A percentile compares a stretch with the other conserved stretches of the same genome.
These are phyloP conservation scores for Saururus chinensis DNA, from an alignment of 164 flowering plant genomes.

Conservation along the genomic window DNA sequence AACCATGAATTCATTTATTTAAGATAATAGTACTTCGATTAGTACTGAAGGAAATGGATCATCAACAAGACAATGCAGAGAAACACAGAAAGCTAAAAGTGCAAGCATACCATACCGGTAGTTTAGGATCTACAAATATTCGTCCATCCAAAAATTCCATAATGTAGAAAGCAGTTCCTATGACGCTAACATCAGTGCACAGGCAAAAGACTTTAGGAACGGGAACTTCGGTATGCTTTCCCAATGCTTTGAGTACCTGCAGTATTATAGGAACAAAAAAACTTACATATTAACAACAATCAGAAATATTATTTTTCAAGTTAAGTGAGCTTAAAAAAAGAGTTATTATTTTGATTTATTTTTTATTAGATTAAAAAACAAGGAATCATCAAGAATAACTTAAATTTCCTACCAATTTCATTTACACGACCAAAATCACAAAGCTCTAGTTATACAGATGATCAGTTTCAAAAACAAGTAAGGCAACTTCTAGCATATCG, in stretches of 20 bases:
- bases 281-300: too few relatives aligned
- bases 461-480: too few relatives aligned
- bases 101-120: slow-evolving; percentile 42
- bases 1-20: not conserved
- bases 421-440: too few relatives aligned
- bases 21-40: not conserved
- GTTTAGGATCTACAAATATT: slow-evolving; percentile 57
- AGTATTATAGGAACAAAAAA: too few relatives aligned
- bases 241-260: slow-evolving; percentile 78
- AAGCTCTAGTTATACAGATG: too few relatives aligned
- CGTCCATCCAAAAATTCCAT: slow-evolving; percentile 96
- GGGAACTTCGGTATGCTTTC: slow-evolving; percentile 58
- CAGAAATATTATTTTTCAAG: too few relatives aligned
- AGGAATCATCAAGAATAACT: too few relatives aligned
- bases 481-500: too few relatives aligned
- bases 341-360: too few relatives aligned
- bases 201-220: slow-evolving; percentile 89
- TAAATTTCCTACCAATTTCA: too few relatives aligned
- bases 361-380: too few relatives aligned
- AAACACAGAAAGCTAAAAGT: not conserved
- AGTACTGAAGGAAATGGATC: not conserved
- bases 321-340: too few relatives aligned
- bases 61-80: not conserved
- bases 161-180: slow-evolving; percentile 88
- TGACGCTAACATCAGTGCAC: slow-evolving; percentile 64